Base-by-base conservation (phyloP, 2,329 filamentous ascomycete genomes). In the Trichoderma cornu-damae region DNA sequence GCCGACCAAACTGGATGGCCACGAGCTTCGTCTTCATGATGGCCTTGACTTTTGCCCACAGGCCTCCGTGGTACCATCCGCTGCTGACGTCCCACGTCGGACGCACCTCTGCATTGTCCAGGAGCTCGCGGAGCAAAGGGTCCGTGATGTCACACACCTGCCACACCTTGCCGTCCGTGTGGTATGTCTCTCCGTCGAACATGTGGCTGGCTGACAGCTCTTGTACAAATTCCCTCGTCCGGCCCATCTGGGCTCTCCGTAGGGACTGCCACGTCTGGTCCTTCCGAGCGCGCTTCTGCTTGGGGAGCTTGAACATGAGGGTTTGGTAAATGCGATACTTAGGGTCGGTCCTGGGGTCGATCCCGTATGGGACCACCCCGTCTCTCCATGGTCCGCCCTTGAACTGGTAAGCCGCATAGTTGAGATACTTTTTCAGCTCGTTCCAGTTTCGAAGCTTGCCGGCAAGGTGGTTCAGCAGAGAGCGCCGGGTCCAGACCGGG, bases 101-200 rank as follows among this genome's bases (percentile, higher is more conserved):
- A 4, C 85, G 79, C 20, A 88, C 72, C 4, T 83, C 77, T 0
- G 85, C 77, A 0, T 83, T 81, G 18, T 85, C 79, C 37, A 96
- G 78, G 3, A 96, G 74, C 9, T 77, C 71, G 1, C 77, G 75
- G 1, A 97, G 77, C 1, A 92, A 68, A 0, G 90, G 89, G 65
- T 97, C 93, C 0, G 84, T 87, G 55, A 97, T 87, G 70, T 99
- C 94, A 73, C 91, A 96, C 24, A 95, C 82, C 76, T 97, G 94
- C 88, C 91, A 99, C 49, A 94, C 86, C 66, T 94, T 94, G 37
- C 91, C 91, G 66, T 96, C 91, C 1, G 83, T 81, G 14, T 84
- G 83, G 55, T 93, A 83, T 2, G 80, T 81, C 59, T 84, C 78
- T 46, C 93, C 93, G 60, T 95, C 90, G 71, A 96, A 97, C 1